Base-by-base conservation (phyloP, 495 filamentous ascomycete species). In the Aeminium ludgeri region DNA sequence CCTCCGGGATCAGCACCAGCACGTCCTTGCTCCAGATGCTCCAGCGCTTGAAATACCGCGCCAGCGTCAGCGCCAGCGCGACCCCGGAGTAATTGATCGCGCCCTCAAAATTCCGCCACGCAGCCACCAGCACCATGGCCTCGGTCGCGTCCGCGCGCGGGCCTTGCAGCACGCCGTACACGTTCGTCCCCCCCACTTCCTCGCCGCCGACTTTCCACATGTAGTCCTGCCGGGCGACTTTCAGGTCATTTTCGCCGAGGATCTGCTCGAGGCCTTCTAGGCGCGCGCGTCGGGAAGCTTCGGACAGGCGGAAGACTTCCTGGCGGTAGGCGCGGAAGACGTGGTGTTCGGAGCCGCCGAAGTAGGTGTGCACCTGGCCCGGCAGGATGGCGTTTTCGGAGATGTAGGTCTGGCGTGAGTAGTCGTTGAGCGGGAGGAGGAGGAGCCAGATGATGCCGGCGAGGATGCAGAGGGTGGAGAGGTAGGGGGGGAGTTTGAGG, bases 11-110 rank as follows among this genome's bases (percentile, higher is more conserved):
- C 6, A 97, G 59, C 59, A 97, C 77, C 34, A 97, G 89, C 50
- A 97, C 93, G 50, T 97, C 89, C 61, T 97, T 97, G 29, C 85
- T 94, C 89, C 89, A 97, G 10, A 97, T 65, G 19, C 84, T 93
- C 89, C 89, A 97, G 74, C 80, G 68, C 57, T 89, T 93, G 63
- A 97, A 93, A 60, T 97, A 97, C 51, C 89, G 69, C 10, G 85
- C 83, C 44, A 97, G 61, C 0, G 86, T 84, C 52, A 96, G 61
- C 7, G 80, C 75, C 34, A 97, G 70, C 1, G 83, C 80, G 13
- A 96, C 73, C 15, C 86, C 89, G 49, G 82, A 86, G 46, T 78
- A 64, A 58, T 97, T 97, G 48, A 86, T 54, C 49, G 79, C 70
- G 3, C 73, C 75, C 42, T 84, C 73, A 49, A 80, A 77, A 38